Conservation (phyloP, 192 early-diverging fungal species). For the Spizellomyces punctatus region DNA sequence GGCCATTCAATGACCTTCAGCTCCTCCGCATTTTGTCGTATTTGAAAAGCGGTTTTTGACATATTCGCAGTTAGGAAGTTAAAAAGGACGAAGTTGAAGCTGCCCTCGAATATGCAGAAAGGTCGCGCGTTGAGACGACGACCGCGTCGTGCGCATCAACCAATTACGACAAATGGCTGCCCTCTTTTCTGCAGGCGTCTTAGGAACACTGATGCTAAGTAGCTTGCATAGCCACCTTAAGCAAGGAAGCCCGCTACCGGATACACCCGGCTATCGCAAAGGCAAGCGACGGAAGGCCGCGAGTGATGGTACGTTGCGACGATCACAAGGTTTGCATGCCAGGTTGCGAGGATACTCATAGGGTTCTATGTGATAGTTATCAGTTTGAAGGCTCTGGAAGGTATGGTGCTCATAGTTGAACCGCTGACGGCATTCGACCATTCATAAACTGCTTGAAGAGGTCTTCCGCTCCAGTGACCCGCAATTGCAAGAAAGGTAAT, state of each 20-base stretch:
- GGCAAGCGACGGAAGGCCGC: neutral
- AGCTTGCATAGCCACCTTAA: neutral
- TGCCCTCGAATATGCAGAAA: no score
- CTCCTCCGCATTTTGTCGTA: conserved; percentile 52
- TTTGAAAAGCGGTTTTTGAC: conserved; percentile 36
- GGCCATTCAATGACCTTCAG: conserved; percentile 14
- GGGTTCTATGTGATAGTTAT: neutral
- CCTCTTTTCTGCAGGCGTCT: neutral
- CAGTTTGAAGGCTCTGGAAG: conserved; percentile 8
- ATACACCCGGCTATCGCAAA: neutral
- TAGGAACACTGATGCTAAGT: neutral
- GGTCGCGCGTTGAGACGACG: no score
- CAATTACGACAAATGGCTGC: neutral
- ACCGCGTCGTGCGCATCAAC: no score
- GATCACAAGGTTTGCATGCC: neutral
- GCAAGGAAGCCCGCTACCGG: neutral
- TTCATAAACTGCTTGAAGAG: conserved; percentile 1
- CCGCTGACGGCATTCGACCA: neutral
- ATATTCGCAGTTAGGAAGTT: no score
- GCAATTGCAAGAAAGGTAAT: conserved; percentile 30
- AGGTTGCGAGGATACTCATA: neutral
- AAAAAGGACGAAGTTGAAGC: no score
- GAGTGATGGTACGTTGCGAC: neutral
- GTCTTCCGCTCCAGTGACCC: conserved; percentile 28
- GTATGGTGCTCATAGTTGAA: neutral